Percentiles rank a stretch among this genome's conserved stretches.
phyloP scores from a whole-genome alignment of 2,329 filamentous ascomycete genomes.

The Aspergillus chevalieri region DNA sequence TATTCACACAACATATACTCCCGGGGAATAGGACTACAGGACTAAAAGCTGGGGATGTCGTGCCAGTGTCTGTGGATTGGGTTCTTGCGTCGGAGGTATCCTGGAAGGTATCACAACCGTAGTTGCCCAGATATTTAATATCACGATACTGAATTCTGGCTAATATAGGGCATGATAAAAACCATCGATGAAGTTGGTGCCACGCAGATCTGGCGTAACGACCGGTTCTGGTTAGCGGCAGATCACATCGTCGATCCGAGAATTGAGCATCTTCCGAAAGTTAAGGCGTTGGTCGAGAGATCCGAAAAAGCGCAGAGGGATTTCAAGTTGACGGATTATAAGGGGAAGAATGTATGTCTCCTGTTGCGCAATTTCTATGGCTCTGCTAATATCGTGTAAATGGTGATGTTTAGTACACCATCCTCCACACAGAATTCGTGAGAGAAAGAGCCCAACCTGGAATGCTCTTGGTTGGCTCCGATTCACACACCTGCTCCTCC shows the following conservation, averaged over 20 bases:
- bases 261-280: conserved; percentile 29
- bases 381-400: too few species aligned
- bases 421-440: conserved; percentile 45
- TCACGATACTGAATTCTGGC: neutral
- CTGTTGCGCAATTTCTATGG: neutral
- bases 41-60: conserved; percentile 35
- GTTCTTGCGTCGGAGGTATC: conserved; percentile 41
- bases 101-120: conserved; percentile 25
- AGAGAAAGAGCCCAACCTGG: conserved; percentile 42
- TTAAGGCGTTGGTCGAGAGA: conserved; percentile 32
- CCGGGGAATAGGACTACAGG: neutral
- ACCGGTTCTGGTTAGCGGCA: conserved; percentile 46
- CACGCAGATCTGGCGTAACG: conserved; percentile 45
- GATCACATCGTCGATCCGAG: conserved; percentile 47
- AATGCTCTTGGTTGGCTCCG: conserved; percentile 39
- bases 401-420: conserved; percentile 24
- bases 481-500: conserved; percentile 44
- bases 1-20: conserved; percentile 39
- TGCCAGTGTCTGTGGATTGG: conserved; percentile 43
- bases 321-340: conserved; percentile 43
- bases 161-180: conserved; percentile 34
- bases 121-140: neutral
- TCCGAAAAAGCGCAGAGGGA: conserved; percentile 32
- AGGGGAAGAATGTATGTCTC: conserved; percentile 30
- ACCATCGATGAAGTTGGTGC: conserved; percentile 36